Evolutionary conservation across 2,329 filamentous ascomycete genomes (phyloP), one percentile per base, ranked within the genome.

Genomic region (Colletotrichum zoysiae): DNA sequence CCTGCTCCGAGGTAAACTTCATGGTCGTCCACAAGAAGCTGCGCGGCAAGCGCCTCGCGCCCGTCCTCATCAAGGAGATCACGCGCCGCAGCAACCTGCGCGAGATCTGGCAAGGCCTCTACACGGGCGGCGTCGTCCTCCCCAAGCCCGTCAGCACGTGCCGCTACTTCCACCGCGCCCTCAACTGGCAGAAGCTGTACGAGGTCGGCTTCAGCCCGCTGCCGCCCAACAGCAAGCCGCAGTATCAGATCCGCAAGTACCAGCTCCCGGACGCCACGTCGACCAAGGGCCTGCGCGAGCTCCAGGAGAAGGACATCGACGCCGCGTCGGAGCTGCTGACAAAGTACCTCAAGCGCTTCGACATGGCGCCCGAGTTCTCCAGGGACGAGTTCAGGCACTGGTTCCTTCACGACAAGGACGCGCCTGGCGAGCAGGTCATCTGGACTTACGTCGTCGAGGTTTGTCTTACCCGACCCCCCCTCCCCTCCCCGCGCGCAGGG

Each of bases 21-120:
- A 91, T 99, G 75, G 97, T 95, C 79, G 92, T 99, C 67, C 96
- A 99, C 87, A 98, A 98, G 87, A 98, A 98, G 84, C 90, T 99
- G 42, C 93, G 96, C 62, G 91, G 93, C 70, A 98, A 98, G 86
- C 92, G 96, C 65, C 90, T 99, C 55, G 91, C 96, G 0, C 96
- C 96, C 0, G 93, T 98, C 2, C 89, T 99, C 65, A 99, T 99
- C 86, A 98, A 98, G 82, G 96, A 99, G 81, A 94, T 99, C 77
- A 99, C 96, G 6, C 92, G 96, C 59, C 89, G 95, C 74, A 97
- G 94, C 86, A 97, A 98, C 82, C 84, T 95, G 59, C 87, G 93
- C 74, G 93, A 92, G 68, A 92, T 97, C 75, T 98, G 93, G 88
- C 96, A 99, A 83, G 96, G 95, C 61, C 93, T 99, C 70, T 98